Percentiles rank a stretch among this genome's conserved stretches.
Evolutionary conservation across 2,329 filamentous ascomycete genomes (phyloP).

Genomic region (Dactylellina leptospora): DNA sequence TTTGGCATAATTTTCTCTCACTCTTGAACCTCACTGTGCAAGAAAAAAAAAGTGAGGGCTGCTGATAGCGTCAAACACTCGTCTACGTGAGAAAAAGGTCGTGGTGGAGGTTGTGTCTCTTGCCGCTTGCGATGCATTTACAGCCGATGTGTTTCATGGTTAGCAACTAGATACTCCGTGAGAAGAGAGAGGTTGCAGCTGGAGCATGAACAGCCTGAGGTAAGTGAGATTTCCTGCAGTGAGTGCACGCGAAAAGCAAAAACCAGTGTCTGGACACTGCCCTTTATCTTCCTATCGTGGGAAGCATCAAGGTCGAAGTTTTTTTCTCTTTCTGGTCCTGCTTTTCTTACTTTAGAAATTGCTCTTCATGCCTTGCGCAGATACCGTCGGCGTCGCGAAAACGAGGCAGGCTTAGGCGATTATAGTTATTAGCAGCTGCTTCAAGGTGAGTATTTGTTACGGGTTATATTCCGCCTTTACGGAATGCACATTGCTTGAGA

Average conservation of each 20-base stretch:
- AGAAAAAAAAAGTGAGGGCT: too few relatives aligned
- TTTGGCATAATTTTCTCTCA: conserved; percentile 46
- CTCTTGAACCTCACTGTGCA: conserved; percentile 28
- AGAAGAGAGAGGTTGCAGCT: conserved; percentile 37
- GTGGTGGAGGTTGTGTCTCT: conserved; percentile 53
- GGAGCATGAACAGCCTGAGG: conserved; percentile 52
- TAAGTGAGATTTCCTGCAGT: conserved; percentile 47
- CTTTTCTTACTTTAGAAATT: conserved; percentile 48
- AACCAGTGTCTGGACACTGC: conserved; percentile 28
- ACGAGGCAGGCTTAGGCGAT: conserved; percentile 25
- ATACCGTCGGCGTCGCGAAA: background rate
- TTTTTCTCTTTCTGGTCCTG: conserved; percentile 14
- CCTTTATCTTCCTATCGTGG: conserved; percentile 52
- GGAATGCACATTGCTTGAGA: conserved; percentile 41
- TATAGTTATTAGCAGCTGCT: conserved; percentile 27
- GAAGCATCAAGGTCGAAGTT: conserved; percentile 31
- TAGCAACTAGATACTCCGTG: conserved; percentile 40
- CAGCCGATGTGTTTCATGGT: conserved; percentile 53
- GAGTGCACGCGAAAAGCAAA: conserved; percentile 48
- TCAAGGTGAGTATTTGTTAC: conserved; percentile 46
- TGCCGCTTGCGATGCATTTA: conserved; percentile 53
- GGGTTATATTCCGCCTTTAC: conserved; percentile 43
- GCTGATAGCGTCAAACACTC: conserved; percentile 50
- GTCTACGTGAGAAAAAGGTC: conserved; percentile 41
- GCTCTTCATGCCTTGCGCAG: conserved; percentile 25